Conservation (phyloP, 768 basidiomycete genomes). For the Mycena galopus region DNA sequence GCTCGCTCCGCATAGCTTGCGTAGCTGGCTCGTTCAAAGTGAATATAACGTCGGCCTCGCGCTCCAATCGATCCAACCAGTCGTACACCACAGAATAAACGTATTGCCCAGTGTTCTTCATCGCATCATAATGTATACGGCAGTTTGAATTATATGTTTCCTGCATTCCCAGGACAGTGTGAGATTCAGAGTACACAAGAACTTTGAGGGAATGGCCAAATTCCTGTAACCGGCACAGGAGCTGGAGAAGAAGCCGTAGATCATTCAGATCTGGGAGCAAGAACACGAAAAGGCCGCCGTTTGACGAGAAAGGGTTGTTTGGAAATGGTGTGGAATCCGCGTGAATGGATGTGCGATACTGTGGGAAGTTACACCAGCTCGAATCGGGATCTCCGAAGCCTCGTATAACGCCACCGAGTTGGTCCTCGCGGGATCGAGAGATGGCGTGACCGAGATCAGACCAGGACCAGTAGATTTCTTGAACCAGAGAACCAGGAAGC, state of each 20-base stretch:
- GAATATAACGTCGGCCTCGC: conserved; percentile 50
- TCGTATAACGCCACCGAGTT: conserved; percentile 35
- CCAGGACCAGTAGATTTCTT: conserved; percentile 39
- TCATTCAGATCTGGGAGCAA: conserved; percentile 52
- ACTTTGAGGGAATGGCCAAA: conserved; percentile 46
- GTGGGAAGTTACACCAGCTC: conserved; percentile 22
- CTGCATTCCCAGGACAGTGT: conserved; percentile 1
- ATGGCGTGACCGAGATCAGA: conserved; percentile 34
- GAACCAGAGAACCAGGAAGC: conserved; percentile 50
- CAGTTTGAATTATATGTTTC: conserved; percentile 30
- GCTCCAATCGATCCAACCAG: conserved; percentile 49
- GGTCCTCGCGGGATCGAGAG: conserved; percentile 40
- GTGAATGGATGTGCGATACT: neutral
- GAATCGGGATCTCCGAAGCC: conserved; percentile 30
- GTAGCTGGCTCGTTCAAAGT: conserved; percentile 45
- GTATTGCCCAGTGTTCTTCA: neutral
- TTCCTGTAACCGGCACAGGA: conserved; percentile 51
- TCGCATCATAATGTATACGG: conserved; percentile 35
- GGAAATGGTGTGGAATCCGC: neutral
- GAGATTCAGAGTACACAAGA: conserved; percentile 46
- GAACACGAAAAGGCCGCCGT: conserved; percentile 47
- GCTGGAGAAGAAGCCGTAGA: conserved; percentile 46
- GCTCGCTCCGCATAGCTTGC: conserved; percentile 39
- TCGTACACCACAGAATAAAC: conserved; percentile 33
- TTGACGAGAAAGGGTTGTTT: neutral